Evolutionary conservation across 495 filamentous ascomycete genomes (phyloP), one percentile per base, ranked within the genome.

Genomic region (Tuber melanosporum): DNA sequence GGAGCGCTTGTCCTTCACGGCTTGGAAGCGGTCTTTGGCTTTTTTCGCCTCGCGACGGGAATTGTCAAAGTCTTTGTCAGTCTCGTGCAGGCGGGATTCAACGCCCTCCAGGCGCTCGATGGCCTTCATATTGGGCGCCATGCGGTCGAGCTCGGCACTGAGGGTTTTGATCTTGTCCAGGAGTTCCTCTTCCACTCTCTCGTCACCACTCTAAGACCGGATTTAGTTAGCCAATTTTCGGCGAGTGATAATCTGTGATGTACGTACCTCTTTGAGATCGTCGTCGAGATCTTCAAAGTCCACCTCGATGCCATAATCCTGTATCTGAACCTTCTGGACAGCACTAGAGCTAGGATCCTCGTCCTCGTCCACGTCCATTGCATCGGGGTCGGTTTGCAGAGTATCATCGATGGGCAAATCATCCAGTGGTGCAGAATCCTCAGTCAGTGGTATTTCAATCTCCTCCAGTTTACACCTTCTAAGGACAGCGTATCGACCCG

Each of bases 101-200:
- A 97, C 93, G 8, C 88, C 91, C 82, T 94, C 92, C 6, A 99
- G 87, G n/a, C 94, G 92, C 78, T 98, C 94, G 84, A 94, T 92
- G 43, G 95, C 95, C 80, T 94, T 92, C 88, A 97, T 94, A 84
- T 99, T 98, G 42, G 95, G 95, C 75, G 94, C 91, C 86, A 98
- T 92, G 83, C 94, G 94, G 78, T 97, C 94, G 46, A 99, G 89
- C 81, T 97, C 93, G 73, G 86, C 85, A 52, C 91, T 91, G 14
- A 98, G 87, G 45, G 87, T 85, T 52, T 88, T 86, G 78, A 98
- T 92, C 83, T 91, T 91, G 66, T 95, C 92, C 74, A 91, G 88
- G 43, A 99, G 87, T 73, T 89, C 88, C n/a, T 93, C 90, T 82
- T 97, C 94, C 44, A 91, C 84, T 71, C 90, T 88, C 73, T 92